These are phyloP conservation scores for Rubia tinctorum DNA, from an alignment of 305 asterid genomes.

Conservation along the genomic window DNA sequence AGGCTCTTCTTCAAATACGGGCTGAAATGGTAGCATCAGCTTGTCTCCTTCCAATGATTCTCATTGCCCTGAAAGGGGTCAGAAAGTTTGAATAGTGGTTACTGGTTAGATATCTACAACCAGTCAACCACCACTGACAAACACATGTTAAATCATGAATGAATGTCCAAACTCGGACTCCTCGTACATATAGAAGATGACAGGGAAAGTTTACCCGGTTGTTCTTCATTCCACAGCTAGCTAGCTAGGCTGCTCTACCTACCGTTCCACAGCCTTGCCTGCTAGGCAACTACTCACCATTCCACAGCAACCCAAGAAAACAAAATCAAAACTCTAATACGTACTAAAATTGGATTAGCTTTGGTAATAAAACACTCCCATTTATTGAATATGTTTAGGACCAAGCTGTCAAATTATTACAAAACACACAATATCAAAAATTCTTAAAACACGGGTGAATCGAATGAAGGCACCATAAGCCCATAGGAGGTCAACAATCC, in stretches of 20 bases:
- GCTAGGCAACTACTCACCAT: neutral
- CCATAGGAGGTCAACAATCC: neutral
- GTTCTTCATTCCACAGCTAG: too few species aligned
- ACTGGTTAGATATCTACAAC: too few species aligned
- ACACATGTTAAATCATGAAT: neutral
- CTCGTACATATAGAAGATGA: neutral
- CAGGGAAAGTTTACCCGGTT: neutral
- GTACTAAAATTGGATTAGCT: too few species aligned
- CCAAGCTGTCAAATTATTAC: neutral
- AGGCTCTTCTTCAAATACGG: neutral
- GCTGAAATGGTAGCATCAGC: neutral
- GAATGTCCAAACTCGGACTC: neutral
- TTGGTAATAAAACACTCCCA: neutral
- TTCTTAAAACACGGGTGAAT: neutral
- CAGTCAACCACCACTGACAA: neutral
- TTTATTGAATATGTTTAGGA: neutral
- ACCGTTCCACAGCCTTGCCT: neutral
- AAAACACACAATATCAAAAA: neutral
- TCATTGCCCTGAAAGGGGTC: neutral
- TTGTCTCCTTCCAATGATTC: neutral
- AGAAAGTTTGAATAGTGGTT: slow-evolving; percentile 3
- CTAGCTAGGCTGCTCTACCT: too few species aligned
- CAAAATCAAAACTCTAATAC: too few species aligned
- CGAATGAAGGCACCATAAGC: neutral
- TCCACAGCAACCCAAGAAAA: neutral